These are phyloP conservation scores for Talaromyces thailandensis DNA, from an alignment of 495 filamentous ascomycete species.

Conservation along the genomic window DNA sequence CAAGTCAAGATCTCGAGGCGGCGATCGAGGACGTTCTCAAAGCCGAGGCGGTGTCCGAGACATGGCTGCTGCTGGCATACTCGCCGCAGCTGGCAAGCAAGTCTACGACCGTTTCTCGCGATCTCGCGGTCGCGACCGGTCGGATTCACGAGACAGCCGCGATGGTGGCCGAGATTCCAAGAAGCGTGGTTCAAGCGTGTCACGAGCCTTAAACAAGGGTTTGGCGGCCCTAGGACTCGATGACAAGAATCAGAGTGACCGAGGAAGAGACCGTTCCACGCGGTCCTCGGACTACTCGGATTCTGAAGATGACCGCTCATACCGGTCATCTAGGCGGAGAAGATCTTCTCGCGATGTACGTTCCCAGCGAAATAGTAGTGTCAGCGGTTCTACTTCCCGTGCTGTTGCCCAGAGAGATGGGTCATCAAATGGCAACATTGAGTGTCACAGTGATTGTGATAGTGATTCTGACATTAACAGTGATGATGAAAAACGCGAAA, in stretches of 20 bases:
- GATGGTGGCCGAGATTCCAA: conserved; percentile 32
- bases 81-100: conserved; percentile 77
- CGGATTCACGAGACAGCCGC: conserved; percentile 26
- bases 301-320: conserved; percentile 47
- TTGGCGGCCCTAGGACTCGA: conserved; percentile 46
- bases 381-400: conserved; percentile 27
- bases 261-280: conserved; percentile 16
- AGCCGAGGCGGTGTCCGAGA: conserved; percentile 42
- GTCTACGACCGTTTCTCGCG: conserved; percentile 56
- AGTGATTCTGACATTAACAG: conserved; percentile 60
- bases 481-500: conserved; percentile 65
- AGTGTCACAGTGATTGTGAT: conserved; percentile 15
- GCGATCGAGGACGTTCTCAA: conserved; percentile 34
- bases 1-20: conserved; percentile 31
- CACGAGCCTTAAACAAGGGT: conserved; percentile 45
- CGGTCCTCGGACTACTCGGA: conserved; percentile 23
- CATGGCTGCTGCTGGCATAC: conserved; percentile 64
- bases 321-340: conserved; percentile 35
- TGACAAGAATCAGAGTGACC: conserved; percentile 22
- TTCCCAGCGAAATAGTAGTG: conserved; percentile 35
- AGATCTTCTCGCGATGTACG: conserved; percentile 45
- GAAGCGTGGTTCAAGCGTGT: conserved; percentile 48
- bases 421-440: conserved; percentile 5
- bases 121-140: conserved; percentile 47
- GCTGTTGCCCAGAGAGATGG: conserved; percentile 10